phyloP scores from a whole-genome alignment of 164 flowering plant species.

The Aristolochia contorta region DNA sequence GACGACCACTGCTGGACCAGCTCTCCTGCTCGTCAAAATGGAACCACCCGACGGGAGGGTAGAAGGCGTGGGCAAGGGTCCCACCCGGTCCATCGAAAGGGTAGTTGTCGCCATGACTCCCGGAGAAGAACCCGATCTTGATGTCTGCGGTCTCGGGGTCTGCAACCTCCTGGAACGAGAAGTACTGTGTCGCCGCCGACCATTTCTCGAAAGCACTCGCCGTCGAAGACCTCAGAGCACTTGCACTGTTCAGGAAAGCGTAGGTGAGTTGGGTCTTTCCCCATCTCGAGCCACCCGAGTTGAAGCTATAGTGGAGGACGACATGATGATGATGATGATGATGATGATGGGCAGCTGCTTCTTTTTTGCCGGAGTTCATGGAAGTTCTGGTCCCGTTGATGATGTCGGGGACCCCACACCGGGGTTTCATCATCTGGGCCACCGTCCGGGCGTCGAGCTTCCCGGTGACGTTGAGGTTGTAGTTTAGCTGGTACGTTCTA shows the following conservation, averaged over 20 bases:
- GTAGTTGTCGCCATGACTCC: conserved; percentile 57
- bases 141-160: conserved; percentile 31
- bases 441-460: conserved; percentile 13
- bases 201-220: conserved; percentile 46
- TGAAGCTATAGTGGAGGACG: conserved; percentile 25
- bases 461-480: conserved; percentile 20
- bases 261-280: conserved; percentile 37
- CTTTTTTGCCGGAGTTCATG: conserved; percentile 2
- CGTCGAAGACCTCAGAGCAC: conserved; percentile 29
- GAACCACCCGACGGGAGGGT: conserved; percentile 2
- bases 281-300: conserved; percentile 48
- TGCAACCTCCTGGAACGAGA: conserved; percentile 27
- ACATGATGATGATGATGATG: conserved; percentile 5
- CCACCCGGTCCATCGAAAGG: conserved; percentile 62
- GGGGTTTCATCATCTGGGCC: conserved; percentile 7
- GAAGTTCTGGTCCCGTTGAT: conserved; percentile 15
- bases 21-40: conserved; percentile 6
- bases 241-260: conserved; percentile 31
- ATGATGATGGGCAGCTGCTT: no score
- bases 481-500: conserved; percentile 18
- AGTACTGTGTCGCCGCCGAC: conserved; percentile 41
- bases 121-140: conserved; percentile 44
- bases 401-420: conserved; percentile 23
- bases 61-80: conserved; percentile 5
- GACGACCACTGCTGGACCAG: conserved; percentile 1